Base-by-base conservation (phyloP, 176 grass and related monocot genomes). In the Phragmites australis region DNA sequence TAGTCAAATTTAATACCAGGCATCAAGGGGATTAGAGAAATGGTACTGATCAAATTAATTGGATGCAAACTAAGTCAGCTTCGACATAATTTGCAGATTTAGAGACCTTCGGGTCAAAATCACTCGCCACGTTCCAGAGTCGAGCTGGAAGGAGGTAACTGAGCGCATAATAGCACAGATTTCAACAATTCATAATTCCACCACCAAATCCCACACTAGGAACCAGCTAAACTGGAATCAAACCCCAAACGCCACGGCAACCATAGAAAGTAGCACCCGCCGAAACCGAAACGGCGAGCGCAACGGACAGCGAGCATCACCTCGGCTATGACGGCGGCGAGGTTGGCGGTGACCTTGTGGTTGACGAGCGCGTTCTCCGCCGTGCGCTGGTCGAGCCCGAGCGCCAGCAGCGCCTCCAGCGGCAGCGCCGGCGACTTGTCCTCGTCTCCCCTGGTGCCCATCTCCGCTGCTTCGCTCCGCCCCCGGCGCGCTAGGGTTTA, bases 301-400 rank as follows among this genome's bases (percentile, higher is more conserved):
- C n/a, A 18, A 0, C 7, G 52, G 25, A 50, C 1, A 15, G 57
- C 2, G 7, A 1, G 45, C 34, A 25, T 60, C 70, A 88, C 94
- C 91, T 93, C 87, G 41, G 84, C 74, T 83, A 97, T 88, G 67
- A 97, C 91, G 64, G 86, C 94, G 23, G 83, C 85, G 46, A 93
- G 91, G 75, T 90, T 97, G 72, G 89, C 68, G 30, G 84, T 93
- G 70, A 97, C 89, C 86, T 93, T 97, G 59, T n/a, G 68, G 64
- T 97, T 97, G 62, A 90, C 89, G 21, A 97, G 89, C 10, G 86
- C 89, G 82, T 97, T 97, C 87, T 91, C 91, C 7, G 91, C 91
- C 45, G 91, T 97, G 75, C 89, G 75, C 75, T 88, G 85, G 87
- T 97, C 94, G 52, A 93, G 84, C 42, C 94, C 91, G 18, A 97